phyloP scores from a whole-genome alignment of 371 early-diverging fungal genomes.

The Syncephalastrum racemosum region DNA sequence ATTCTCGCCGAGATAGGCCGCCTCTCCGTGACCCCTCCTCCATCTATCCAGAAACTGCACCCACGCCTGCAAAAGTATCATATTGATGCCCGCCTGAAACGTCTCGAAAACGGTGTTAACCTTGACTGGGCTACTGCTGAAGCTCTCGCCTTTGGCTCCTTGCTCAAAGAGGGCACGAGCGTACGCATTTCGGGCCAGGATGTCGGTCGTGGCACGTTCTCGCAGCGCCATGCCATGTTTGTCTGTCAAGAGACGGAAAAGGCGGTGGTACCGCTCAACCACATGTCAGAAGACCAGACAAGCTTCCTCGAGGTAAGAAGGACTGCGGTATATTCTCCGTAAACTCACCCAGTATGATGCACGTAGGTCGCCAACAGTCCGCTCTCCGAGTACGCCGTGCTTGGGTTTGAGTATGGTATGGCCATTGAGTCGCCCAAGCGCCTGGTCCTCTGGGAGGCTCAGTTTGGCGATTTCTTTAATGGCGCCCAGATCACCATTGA shows the following conservation, averaged over 20 bases:
- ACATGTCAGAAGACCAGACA: constrained; percentile 43
- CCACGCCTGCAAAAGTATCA: constrained; percentile 89
- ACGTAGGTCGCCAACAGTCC: constrained; percentile 87
- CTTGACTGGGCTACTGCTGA: constrained; percentile 98
- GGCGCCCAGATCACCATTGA: constrained; percentile 96
- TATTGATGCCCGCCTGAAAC: constrained; percentile 75
- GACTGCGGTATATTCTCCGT: background rate
- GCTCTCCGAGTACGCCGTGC: constrained; percentile 90
- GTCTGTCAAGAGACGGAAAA: constrained; percentile 80
- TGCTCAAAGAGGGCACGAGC: constrained; percentile 80
- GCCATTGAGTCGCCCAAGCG: constrained; percentile 83
- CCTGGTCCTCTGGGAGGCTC: constrained; percentile 95
- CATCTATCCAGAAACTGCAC: constrained; percentile 66
- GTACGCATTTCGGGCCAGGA: constrained; percentile 97
- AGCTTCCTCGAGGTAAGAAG: constrained; percentile 75
- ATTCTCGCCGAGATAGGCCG: constrained; percentile 67
- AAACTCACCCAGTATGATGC: background rate
- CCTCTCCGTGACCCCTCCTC: constrained; percentile 69
- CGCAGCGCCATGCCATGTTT: constrained; percentile 94
- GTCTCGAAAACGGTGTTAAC: constrained; percentile 64
- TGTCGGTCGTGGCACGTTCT: constrained; percentile 97
- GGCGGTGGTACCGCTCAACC: constrained; percentile 80
- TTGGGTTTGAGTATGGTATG: constrained; percentile 95
- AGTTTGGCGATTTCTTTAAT: constrained; percentile 98
- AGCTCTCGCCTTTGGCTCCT: constrained; percentile 88